These are phyloP conservation scores for Neospermospora avenae DNA, from an alignment of 2,329 filamentous ascomycete genomes.

Conservation along the genomic window DNA sequence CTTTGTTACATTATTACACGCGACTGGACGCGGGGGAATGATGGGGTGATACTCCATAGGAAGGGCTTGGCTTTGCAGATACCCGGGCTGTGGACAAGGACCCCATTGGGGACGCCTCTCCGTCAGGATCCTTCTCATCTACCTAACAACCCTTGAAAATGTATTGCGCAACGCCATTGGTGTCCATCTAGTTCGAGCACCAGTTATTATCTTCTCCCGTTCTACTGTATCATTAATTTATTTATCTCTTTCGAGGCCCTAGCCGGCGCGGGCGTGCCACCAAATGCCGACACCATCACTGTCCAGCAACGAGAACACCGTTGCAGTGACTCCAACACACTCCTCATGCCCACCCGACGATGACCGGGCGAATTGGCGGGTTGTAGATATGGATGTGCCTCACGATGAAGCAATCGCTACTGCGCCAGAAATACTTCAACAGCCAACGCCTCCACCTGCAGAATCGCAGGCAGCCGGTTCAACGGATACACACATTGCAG, in stretches of 20 bases:
- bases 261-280: constrained; percentile 32
- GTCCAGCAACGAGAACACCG: constrained; percentile 28
- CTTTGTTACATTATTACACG: neutral
- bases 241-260: constrained; percentile 24
- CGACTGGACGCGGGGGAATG: constrained; percentile 9
- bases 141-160: constrained; percentile 18
- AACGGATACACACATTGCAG: constrained; percentile 36
- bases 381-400: constrained; percentile 34
- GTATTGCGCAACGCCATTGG: constrained; percentile 21
- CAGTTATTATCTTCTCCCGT: constrained; percentile 22
- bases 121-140: neutral
- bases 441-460: constrained; percentile 30
- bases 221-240: constrained; percentile 33
- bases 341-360: constrained; percentile 44
- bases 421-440: constrained; percentile 31
- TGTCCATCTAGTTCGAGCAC: constrained; percentile 28
- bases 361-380: constrained; percentile 36
- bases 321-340: constrained; percentile 30
- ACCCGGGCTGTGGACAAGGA: neutral
- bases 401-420: constrained; percentile 30
- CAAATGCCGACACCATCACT: constrained; percentile 38
- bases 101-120: constrained; percentile 19
- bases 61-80: constrained; percentile 8
- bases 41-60: neutral
- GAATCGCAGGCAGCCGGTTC: constrained; percentile 27